Conservation (phyloP, 129 eudicot genomes). For the Ambrosia artemisiifolia region DNA sequence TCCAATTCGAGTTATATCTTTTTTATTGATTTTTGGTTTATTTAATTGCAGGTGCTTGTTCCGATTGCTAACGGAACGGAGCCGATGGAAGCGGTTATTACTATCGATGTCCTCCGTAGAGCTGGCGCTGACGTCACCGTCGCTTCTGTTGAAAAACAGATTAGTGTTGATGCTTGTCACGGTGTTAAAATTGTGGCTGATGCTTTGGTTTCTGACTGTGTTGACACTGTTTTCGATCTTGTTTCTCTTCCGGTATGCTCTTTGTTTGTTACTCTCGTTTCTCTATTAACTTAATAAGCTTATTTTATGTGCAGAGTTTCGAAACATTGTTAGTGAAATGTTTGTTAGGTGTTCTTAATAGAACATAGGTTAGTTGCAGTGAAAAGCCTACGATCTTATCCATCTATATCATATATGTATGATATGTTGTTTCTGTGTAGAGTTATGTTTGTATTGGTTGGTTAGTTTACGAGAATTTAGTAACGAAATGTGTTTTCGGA, state of each 20-base stretch:
- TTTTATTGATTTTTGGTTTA: neutral
- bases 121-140: slow-evolving; percentile 97
- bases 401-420: neutral
- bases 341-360: neutral
- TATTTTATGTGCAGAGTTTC: too few relatives aligned
- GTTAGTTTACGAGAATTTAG: neutral
- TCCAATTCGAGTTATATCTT: too few relatives aligned
- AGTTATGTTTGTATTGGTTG: neutral
- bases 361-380: neutral
- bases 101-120: slow-evolving; percentile 74
- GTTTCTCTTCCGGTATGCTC: slow-evolving; percentile 74
- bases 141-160: slow-evolving; percentile 88
- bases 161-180: slow-evolving; percentile 64
- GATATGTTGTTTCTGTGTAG: neutral
- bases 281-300: neutral
- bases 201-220: slow-evolving; percentile 66
- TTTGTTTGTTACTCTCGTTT: neutral
- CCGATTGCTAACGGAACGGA: slow-evolving; percentile 97
- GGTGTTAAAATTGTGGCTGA: slow-evolving; percentile 90
- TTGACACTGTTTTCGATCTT: slow-evolving; percentile 63
- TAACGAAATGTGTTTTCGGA: neutral
- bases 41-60: slow-evolving; percentile 61
- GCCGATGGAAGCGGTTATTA: slow-evolving; percentile 88
- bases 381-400: neutral
- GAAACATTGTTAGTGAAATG: neutral